These are phyloP conservation scores for Pestalotiopsis sp. DNA, from an alignment of 2,329 filamentous ascomycete genomes.

Conservation along the genomic window DNA sequence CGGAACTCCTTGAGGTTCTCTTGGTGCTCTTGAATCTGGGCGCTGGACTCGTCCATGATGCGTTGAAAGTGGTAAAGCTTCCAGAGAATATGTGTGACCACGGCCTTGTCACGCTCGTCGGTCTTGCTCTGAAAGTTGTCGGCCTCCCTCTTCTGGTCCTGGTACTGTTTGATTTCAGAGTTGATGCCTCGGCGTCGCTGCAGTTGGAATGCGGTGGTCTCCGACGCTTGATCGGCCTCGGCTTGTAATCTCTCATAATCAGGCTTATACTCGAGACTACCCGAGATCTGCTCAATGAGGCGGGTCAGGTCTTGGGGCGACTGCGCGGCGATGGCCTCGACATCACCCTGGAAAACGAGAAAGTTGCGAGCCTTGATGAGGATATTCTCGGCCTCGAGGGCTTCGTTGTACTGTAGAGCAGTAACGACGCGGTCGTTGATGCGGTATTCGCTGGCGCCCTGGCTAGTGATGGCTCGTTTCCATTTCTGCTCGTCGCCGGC, in stretches of 20 bases:
- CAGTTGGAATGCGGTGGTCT: conserved; percentile 87
- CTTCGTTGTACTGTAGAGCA: conserved; percentile 90
- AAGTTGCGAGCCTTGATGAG: conserved; percentile 98
- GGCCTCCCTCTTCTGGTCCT: conserved; percentile 94
- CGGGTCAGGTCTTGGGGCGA: conserved; percentile 91
- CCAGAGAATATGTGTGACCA: conserved; percentile 93
- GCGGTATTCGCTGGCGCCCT: conserved; percentile 90
- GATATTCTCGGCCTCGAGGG: conserved; percentile 91
- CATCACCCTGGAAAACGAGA: conserved; percentile 96
- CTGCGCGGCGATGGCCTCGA: conserved; percentile 94
- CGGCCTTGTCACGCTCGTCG: conserved; percentile 85
- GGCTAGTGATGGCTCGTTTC: conserved; percentile 91
- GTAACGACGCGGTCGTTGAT: conserved; percentile 92
- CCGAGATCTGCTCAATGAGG: conserved; percentile 96
- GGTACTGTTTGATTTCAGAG: conserved; percentile 95
- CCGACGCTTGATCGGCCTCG: conserved; percentile 82
- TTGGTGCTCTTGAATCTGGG: conserved; percentile 89
- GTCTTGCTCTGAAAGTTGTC: conserved; percentile 92
- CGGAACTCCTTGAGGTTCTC: conserved; percentile 93
- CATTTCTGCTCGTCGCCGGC: conserved; percentile 92
- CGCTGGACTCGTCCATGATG: conserved; percentile 88
- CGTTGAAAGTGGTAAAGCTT: conserved; percentile 95
- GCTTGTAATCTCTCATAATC: conserved; percentile 92
- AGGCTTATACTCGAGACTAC: conserved; percentile 89
- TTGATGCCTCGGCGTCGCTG: conserved; percentile 92